Percentiles rank a stretch among this genome's conserved stretches.
phyloP scores from a whole-genome alignment of 352 stramenopile genomes.

The Phytophthora aleatoria region DNA sequence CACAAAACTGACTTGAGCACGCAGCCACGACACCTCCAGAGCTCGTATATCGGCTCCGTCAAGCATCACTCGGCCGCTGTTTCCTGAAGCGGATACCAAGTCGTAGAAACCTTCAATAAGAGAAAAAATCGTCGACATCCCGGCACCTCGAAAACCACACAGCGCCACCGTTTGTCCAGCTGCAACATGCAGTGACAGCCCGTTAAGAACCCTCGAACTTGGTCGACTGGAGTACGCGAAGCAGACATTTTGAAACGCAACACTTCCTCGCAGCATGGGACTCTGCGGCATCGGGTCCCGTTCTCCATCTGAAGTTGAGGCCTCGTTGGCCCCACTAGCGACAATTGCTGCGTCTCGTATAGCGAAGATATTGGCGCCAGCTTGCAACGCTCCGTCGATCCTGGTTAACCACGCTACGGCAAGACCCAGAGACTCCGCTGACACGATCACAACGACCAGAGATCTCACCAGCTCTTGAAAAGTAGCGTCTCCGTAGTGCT shows the following conservation, averaged over 20 bases:
- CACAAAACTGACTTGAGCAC: constrained; percentile 64
- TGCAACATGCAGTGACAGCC: constrained; percentile 26
- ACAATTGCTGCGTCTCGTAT: constrained; percentile 33
- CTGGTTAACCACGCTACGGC: constrained; percentile 37
- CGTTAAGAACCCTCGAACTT: constrained; percentile 20
- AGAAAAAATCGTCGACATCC: constrained; percentile 59
- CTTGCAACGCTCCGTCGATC: constrained; percentile 25
- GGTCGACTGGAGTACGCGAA: constrained; percentile 52
- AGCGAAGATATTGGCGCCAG: constrained; percentile 35
- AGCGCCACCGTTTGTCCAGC: constrained; percentile 41
- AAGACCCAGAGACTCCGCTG: constrained; percentile 37
- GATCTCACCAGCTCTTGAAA: constrained; percentile 50
- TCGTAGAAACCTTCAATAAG: constrained; percentile 83
- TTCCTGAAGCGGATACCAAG: constrained; percentile 20
- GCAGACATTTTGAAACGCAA: constrained; percentile 44
- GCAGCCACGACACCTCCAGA: constrained; percentile 69
- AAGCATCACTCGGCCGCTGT: constrained; percentile 61
- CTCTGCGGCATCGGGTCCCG: constrained; percentile 20
- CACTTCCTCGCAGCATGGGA: constrained; percentile 32
- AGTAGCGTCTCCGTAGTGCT: constrained; percentile 43
- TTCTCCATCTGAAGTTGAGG: constrained; percentile 18
- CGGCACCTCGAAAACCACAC: constrained; percentile 37
- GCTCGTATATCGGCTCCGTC: constrained; percentile 76
- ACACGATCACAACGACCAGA: constrained; percentile 52
- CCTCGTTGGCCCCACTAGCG: constrained; percentile 5